Evolutionary conservation across 2,329 filamentous ascomycete species (phyloP), one percentile per base, ranked within the genome.

Genomic region (Calonectria crousiana): DNA sequence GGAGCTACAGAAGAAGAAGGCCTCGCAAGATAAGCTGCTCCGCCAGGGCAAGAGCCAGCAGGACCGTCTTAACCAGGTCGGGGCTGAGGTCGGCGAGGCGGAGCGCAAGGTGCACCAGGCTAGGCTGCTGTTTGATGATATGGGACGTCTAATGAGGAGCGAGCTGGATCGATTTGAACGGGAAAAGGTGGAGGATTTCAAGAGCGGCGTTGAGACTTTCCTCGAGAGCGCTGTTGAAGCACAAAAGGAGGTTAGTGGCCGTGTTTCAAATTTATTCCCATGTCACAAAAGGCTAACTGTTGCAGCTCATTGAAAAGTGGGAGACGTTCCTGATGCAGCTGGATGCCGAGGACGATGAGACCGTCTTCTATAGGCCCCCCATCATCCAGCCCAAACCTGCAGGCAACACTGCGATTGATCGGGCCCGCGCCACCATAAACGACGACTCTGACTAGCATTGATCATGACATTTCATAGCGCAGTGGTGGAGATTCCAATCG

Each of bases 141-240:
- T 99, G 96, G 97, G 97, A 18, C 90, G 95, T 16, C 87, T 98
- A 82, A 97, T 99, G 95, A 92, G 95, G 74, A 90, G 90, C 44
- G 97, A 99, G 85, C 89, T 99, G 78, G 97, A 98, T 81, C 90
- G 96, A 23, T 99, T 99, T 82, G 97, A 99, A 87, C 92, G 91
- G 80, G 97, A 99, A 86, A 99, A 99, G 88, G 97, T 99, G 4
- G 97, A 99, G 83, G 97, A 99, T 83, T 99, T 99, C 85, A 99
- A 99, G 89, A 97, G 94, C 76, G 96, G 96, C 0, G 96, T 99
- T 2, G 97, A 99, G 87, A 99, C 97, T 1, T 99, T 98, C 86
- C 86, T 99, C 80, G 97, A 99, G 88, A 96, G 97, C 81, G 95
- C 97, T 4, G 95, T 99, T 5, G 97, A 99, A 86, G 97, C 96